Evolutionary conservation across 768 basidiomycete species (phyloP).

Genomic region (Mycena rosella): DNA sequence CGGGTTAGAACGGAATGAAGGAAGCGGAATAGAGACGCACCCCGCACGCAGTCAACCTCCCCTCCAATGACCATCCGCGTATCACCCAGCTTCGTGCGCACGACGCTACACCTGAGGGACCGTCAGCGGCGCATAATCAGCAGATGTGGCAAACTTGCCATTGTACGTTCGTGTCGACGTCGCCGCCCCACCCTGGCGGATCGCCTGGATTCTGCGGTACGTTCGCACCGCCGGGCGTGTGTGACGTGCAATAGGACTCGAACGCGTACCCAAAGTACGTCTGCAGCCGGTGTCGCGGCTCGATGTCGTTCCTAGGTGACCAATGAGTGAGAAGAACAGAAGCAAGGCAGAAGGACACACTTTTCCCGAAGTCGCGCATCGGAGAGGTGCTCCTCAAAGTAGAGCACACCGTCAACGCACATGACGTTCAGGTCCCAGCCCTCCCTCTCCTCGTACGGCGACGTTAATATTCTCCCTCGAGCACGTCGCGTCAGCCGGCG

Average conservation of each 20-base stretch:
- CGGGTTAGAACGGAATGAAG: conserved; percentile 28
- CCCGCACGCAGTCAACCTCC: conserved; percentile 91
- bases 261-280: conserved; percentile 92
- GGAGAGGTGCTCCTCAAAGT: conserved; percentile 78
- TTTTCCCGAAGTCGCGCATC: conserved; percentile 73
- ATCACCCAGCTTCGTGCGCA: conserved; percentile 85
- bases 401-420: conserved; percentile 75
- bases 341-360: conserved; percentile 55
- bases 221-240: conserved; percentile 46
- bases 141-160: conserved; percentile 59
- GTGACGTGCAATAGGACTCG: conserved; percentile 86
- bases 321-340: conserved; percentile 6
- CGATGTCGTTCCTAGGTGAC: conserved; percentile 68
- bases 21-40: conserved; percentile 51
- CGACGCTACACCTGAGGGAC: conserved; percentile 70
- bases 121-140: background rate
- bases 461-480: conserved; percentile 78
- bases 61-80: conserved; percentile 84
- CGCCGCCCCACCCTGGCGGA: conserved; percentile 78
- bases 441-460: conserved; percentile 87
- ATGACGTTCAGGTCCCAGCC: conserved; percentile 89
- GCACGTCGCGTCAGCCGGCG: conserved; percentile 31
- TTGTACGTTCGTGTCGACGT: conserved; percentile 89
- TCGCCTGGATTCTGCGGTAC: conserved; percentile 43
- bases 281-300: conserved; percentile 72